These are phyloP conservation scores for Cucurbitaria berberidis DNA, from an alignment of 2,329 filamentous ascomycete species.

Conservation along the genomic window DNA sequence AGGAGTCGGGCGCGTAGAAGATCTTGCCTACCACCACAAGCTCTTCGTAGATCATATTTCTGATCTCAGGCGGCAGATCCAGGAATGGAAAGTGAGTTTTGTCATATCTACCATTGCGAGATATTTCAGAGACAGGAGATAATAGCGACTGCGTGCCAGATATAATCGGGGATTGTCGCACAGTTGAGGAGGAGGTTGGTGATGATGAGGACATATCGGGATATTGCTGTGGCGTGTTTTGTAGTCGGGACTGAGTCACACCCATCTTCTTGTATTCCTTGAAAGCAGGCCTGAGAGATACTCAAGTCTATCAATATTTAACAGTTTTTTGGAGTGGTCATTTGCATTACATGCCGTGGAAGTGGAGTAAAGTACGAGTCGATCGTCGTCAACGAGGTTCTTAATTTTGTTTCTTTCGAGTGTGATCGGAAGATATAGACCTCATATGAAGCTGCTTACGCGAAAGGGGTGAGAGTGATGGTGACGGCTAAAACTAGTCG, in stretches of 20 bases:
- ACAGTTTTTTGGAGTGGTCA: background rate
- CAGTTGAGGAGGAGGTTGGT: background rate
- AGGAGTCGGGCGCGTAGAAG: slow-evolving; percentile 11
- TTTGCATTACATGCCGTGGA: background rate
- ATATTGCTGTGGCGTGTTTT: background rate
- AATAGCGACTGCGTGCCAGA: background rate
- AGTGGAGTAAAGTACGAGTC: no score
- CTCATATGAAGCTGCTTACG: background rate
- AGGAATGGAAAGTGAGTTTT: slow-evolving; percentile 26
- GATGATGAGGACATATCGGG: background rate
- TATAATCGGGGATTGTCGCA: background rate
- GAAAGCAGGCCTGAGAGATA: background rate
- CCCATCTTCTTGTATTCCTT: background rate
- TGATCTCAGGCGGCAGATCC: slow-evolving; percentile 17
- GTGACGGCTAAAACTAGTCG: background rate
- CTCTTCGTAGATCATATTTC: slow-evolving; percentile 19
- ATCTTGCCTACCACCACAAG: slow-evolving; percentile 22
- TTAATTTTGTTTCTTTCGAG: background rate
- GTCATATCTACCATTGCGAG: no score
- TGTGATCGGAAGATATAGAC: background rate
- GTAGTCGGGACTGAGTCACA: background rate
- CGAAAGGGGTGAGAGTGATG: background rate
- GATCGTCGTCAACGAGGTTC: background rate
- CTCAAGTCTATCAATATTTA: background rate
- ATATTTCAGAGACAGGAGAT: background rate